Base-by-base conservation (phyloP, 805 yeast species). In the Diddensiella caesifluorescens region DNA sequence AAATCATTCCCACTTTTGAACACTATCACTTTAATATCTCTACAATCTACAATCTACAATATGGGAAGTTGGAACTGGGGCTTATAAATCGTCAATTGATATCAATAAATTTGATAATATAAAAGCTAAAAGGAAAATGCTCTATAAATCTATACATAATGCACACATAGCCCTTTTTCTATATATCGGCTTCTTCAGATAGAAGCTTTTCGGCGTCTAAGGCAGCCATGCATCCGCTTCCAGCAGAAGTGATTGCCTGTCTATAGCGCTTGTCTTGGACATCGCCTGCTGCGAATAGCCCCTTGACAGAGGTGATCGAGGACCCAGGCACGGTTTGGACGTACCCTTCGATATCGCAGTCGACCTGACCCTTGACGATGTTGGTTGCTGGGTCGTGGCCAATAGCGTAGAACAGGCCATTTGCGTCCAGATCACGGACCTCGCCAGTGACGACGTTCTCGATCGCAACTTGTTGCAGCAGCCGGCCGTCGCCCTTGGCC, bases 221-320 rank as follows among this genome's bases (percentile, higher is more conserved):
- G 47, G 95, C 98, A 57, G 98, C 98, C 97, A 89, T 90, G 75
- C 98, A 92, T 50, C 98, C 98, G 50, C 95, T 76, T 61, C 98
- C 98, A n/a, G 98, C 98, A 64, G 97, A 88, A 31, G 98, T 92
- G 61, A 92, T 87, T 45, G 98, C 98, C 73, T 92, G 98, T 79
- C 98, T 86, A 69, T 90, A 92, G 63, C 77, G 78, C 66, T 86
- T 82, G 69, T 92, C 98, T 69, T 92, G 98, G 44, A 92, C 98
- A 62, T 92, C 98, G 69, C 98, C 98, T 46, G 98, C 98, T 47
- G 98, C 98, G 55, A 83, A 92, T 48, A 92, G 85, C 63, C 97
- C 97, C 59, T 75, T 77, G 46, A 90, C 76, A 10, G 94, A 79
- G 36, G 98, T 92, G 55, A 71, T 67, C 13, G 97, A 70, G 16